Evolutionary conservation across 2,329 filamentous ascomycete species (phyloP), one percentile per base, ranked within the genome.

Genomic region (Camillea tinctor): DNA sequence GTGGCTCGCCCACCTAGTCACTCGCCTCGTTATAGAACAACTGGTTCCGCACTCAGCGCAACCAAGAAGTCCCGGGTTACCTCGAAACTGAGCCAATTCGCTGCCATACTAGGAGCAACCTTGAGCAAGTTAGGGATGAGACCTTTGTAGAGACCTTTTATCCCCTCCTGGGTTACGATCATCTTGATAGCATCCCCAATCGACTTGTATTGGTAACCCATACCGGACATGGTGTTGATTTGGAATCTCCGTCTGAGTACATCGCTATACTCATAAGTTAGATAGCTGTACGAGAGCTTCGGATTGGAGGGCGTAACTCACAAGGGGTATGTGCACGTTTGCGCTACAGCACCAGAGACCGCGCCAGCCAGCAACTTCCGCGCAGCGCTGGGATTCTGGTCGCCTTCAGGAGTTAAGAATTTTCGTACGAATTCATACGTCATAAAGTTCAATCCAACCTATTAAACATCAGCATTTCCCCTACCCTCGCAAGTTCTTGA

Each of bases 321-420:
- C 91, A 99, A 97, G 63, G 95, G 95, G 77, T 99, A 99, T 72
- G 95, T 99, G 83, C 91, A 97, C 2, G 94, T 98, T 75, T 99
- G 95, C 50, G 95, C 95, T 56, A 99, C 91, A 24, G 92, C 95
- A 48, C 95, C 95, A n/a, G 93, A 97, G 56, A 98, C 86, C 15
- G 95, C 95, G 59, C 95, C 95, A 3, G 95, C 94, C 24, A 88
- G 84, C 50, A 99, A 82, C 74, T 98, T 99, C 57, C 94, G 88
- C 56, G 86, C 75, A 1, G 92, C 85, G 62, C 81, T 87, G 0
- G 95, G 95, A 66, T 96, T 92, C 71, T 90, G 85, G 64, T 97
- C 88, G 51, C 95, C 95, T 55, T 96, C 92, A 1, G 88, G 89
- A 0, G 95, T 99, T 67, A 99, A 82, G 67, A 89, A 88, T 70